These are phyloP conservation scores for Suhomyces sp. DNA, from an alignment of 805 yeast species.

Conservation along the genomic window DNA sequence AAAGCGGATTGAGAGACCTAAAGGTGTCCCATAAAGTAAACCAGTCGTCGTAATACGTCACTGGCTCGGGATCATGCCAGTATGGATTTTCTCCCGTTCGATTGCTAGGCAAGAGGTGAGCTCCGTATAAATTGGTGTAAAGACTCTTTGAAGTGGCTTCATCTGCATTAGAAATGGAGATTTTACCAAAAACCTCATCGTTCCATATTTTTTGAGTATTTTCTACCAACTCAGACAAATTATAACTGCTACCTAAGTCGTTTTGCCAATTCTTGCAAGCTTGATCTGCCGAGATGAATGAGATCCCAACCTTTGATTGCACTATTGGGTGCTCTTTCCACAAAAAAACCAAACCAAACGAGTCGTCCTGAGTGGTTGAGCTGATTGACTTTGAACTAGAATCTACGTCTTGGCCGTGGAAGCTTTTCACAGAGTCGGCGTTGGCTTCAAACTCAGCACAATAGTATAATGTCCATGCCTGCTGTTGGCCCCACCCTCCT, in stretches of 20 bases:
- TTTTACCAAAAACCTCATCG: slow-evolving; percentile 22
- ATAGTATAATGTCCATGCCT: slow-evolving; percentile 26
- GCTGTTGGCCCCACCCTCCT: slow-evolving; percentile 33
- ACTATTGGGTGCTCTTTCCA: slow-evolving; percentile 13
- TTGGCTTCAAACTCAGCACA: slow-evolving; percentile 25
- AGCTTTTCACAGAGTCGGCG: slow-evolving; percentile 14
- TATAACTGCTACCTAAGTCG: slow-evolving; percentile 16
- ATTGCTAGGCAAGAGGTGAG: slow-evolving; percentile 29
- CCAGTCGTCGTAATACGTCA: slow-evolving; percentile 33
- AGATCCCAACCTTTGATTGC: slow-evolving; percentile 25
- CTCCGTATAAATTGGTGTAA: slow-evolving; percentile 27
- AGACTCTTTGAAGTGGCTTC: slow-evolving; percentile 11
- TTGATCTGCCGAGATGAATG: slow-evolving; percentile 25
- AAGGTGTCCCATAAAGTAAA: slow-evolving; percentile 39
- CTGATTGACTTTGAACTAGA: not conserved
- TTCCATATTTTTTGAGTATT: slow-evolving; percentile 19
- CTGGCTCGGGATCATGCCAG: slow-evolving; percentile 15
- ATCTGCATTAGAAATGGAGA: slow-evolving; percentile 14
- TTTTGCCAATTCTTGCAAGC: slow-evolving; percentile 22
- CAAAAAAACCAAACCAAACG: slow-evolving; percentile 22
- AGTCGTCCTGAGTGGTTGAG: slow-evolving; percentile 13
- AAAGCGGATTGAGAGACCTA: slow-evolving; percentile 31
- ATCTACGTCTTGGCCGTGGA: slow-evolving; percentile 5
- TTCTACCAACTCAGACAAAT: slow-evolving; percentile 9
- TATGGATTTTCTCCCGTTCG: slow-evolving; percentile 31